Base-by-base conservation (phyloP, 768 basidiomycete species). In the Leccinum barrowsii region DNA sequence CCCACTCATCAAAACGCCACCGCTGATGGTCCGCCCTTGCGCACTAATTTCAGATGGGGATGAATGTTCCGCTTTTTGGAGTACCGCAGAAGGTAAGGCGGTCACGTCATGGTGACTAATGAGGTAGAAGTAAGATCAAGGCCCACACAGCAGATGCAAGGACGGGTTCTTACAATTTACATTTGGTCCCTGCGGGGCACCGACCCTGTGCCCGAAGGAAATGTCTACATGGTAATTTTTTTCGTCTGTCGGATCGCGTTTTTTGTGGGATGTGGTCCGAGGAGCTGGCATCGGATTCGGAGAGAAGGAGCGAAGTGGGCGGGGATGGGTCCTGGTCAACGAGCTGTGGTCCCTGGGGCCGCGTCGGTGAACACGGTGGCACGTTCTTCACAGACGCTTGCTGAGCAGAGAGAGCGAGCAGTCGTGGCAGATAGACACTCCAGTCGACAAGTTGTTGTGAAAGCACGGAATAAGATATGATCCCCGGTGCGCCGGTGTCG, bases 141-240 rank as follows among this genome's bases (percentile, higher is more conserved):
- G 37, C 24, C 26, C 28, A 2, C 17, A 53, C 24, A 32, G 6
- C 34, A 28, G 13, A 55, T 26, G 32, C 49, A 61, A 48, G 34
- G 54, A 54, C 5, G 30, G 65, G 34, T 3, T 1, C 77, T 63
- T 65, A 80, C 80, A 79, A 78, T 58, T 65, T 73, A 60, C 77
- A 81, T 7, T 69, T 62, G 35, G 74, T 71, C 15, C 77, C 79
- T 13, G 73, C 64, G 3, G 76, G 78, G 63, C 78, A 81, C 74
- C 73, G 74, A 1, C 77, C 77, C 21, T 71, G 66, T 62, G 76
- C 76, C 54, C 76, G 75, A 52, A 74, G 61, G 64, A 76, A 78
- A 60, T 77, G 75, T 52, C 73, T 72, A 62, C 77, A 81, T 6
- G 77, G 73, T 10, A 71, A 65, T 24, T 73, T 79, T 55, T 73